A percentile compares a stretch with the other conserved stretches of the same genome.
phyloP scores from a whole-genome alignment of 2,329 filamentous ascomycete genomes.

The Pestalotiopsis sp. region DNA sequence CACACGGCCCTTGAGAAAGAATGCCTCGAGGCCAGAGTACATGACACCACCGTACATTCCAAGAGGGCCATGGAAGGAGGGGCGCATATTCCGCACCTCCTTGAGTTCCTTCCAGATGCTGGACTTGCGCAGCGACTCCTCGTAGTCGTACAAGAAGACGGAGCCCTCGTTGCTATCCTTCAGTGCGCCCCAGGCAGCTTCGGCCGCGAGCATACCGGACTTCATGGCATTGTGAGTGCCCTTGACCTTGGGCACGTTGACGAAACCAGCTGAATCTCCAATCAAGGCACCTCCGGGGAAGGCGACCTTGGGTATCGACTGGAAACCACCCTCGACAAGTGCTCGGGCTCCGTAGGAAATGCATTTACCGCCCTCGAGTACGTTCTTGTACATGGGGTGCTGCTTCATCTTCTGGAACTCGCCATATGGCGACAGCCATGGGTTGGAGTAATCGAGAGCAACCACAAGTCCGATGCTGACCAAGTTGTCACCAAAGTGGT shows the following conservation, averaged over 20 bases:
- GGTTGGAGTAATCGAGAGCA: constrained; percentile 93
- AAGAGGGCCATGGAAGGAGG: constrained; percentile 85
- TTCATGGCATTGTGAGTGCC: constrained; percentile 98
- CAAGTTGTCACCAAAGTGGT: constrained; percentile 97
- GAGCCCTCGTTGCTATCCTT: constrained; percentile 58
- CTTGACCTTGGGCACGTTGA: constrained; percentile 98
- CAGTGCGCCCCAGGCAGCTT: constrained; percentile 82
- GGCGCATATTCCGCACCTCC: constrained; percentile 95
- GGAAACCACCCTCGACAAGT: constrained; percentile 91
- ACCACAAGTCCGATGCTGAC: constrained; percentile 90
- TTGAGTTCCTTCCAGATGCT: constrained; percentile 92
- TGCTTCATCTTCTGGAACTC: constrained; percentile 99
- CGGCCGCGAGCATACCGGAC: constrained; percentile 92
- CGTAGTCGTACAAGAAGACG: constrained; percentile 93
- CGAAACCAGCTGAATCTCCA: constrained; percentile 92
- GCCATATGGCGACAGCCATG: constrained; percentile 91
- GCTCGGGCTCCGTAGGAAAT: constrained; percentile 94
- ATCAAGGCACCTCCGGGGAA: constrained; percentile 96
- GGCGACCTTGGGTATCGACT: constrained; percentile 94
- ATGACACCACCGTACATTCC: constrained; percentile 86
- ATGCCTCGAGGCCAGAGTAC: constrained; percentile 93
- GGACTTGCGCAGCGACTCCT: constrained; percentile 81
- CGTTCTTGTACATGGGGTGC: constrained; percentile 83
- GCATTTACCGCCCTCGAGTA: constrained; percentile 95
- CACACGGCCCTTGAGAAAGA: constrained; percentile 76